phyloP scores from a whole-genome alignment of 805 yeast species.

The Kodamaea kaohsiungensis region DNA sequence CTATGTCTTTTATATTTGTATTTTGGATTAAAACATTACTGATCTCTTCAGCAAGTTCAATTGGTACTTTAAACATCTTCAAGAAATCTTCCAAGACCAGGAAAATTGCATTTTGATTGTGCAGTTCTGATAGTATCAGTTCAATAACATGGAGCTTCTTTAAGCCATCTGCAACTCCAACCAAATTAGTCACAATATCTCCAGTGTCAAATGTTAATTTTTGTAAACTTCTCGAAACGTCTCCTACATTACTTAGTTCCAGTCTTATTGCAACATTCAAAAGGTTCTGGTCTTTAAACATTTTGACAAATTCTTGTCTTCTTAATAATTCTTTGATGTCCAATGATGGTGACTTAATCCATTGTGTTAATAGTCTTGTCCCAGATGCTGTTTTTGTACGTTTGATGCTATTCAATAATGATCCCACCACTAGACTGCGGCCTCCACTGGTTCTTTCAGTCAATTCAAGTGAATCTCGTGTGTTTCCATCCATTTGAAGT shows the following conservation, averaged over 20 bases:
- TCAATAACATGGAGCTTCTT: slow-evolving; percentile 23
- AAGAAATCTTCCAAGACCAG: slow-evolving; percentile 14
- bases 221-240: slow-evolving; percentile 61
- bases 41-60: slow-evolving; percentile 23
- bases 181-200: slow-evolving; percentile 30
- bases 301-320: slow-evolving; percentile 45
- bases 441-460: slow-evolving; percentile 50
- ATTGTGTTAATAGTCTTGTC: slow-evolving; percentile 69
- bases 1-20: neutral
- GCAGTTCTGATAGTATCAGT: slow-evolving; percentile 16
- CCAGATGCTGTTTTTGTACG: slow-evolving; percentile 83
- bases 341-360: slow-evolving; percentile 82
- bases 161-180: slow-evolving; percentile 34
- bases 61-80: slow-evolving; percentile 38
- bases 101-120: neutral
- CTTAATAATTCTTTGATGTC: slow-evolving; percentile 52
- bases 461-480: slow-evolving; percentile 75
- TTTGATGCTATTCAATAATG: slow-evolving; percentile 67
- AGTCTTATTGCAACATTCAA: slow-evolving; percentile 26
- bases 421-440: slow-evolving; percentile 60
- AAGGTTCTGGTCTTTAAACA: slow-evolving; percentile 26
- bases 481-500: slow-evolving; percentile 80
- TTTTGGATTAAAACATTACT: neutral
- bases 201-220: slow-evolving; percentile 42
- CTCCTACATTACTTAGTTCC: slow-evolving; percentile 49